These are phyloP conservation scores for Myriosclerotinia scirpicola DNA, from an alignment of 2,329 filamentous ascomycete species.

Conservation along the genomic window DNA sequence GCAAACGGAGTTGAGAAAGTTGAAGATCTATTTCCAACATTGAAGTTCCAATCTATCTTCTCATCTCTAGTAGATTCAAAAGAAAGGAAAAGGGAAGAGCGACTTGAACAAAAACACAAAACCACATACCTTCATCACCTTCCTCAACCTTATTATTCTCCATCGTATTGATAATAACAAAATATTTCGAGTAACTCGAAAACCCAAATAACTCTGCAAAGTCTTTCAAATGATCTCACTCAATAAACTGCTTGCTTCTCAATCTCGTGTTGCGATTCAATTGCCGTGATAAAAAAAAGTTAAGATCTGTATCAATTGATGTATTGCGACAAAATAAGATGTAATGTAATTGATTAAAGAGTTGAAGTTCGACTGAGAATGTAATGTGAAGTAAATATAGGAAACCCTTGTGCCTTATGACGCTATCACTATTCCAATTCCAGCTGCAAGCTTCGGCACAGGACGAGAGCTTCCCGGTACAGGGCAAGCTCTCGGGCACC, in stretches of 20 bases:
- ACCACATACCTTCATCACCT: slow-evolving; percentile 49
- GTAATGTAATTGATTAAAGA: slow-evolving; percentile 18
- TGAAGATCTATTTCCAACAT: too few relatives aligned
- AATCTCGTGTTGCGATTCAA: slow-evolving; percentile 27
- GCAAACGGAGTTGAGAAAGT: neutral
- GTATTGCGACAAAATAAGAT: slow-evolving; percentile 33
- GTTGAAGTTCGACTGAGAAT: slow-evolving; percentile 25
- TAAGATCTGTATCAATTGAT: slow-evolving; percentile 30
- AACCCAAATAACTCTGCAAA: neutral
- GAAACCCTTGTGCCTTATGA: neutral
- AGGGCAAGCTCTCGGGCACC: too few relatives aligned
- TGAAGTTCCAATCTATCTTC: neutral
- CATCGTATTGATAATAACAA: slow-evolving; percentile 39
- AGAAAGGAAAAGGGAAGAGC: neutral
- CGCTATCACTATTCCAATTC: neutral
- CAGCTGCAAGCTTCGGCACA: too few relatives aligned
- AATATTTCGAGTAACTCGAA: neutral
- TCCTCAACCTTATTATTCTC: slow-evolving; percentile 50
- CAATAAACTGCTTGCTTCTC: neutral
- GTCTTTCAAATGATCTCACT: too few relatives aligned
- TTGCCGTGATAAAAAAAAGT: too few relatives aligned
- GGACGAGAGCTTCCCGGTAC: too few relatives aligned
- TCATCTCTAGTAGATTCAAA: neutral
- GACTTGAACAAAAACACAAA: neutral
- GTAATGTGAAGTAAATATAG: too few relatives aligned